phyloP scores from a whole-genome alignment of 2,329 filamentous ascomycete genomes.

The Paecilomyces dactylethromorphus region DNA sequence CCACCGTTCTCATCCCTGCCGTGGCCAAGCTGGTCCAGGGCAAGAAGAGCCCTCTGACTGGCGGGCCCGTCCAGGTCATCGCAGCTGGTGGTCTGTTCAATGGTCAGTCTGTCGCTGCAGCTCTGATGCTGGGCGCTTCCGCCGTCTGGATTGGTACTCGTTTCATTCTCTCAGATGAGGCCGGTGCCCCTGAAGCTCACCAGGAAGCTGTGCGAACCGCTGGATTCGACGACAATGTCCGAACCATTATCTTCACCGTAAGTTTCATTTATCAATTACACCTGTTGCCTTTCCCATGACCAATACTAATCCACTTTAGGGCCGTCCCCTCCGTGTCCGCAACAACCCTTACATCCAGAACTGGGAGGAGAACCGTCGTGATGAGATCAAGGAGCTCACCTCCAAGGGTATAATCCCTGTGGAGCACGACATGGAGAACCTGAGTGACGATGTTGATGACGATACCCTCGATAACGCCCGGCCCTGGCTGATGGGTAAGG shows the following conservation, averaged over 20 bases:
- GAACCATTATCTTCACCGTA: constrained; percentile 93
- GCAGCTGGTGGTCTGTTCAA: constrained; percentile 93
- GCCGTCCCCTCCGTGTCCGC: constrained; percentile 85
- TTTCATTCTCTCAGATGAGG: constrained; percentile 91
- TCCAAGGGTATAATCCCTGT: constrained; percentile 86
- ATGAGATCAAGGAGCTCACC: constrained; percentile 90
- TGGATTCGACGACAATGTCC: constrained; percentile 89
- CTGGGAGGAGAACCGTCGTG: constrained; percentile 87
- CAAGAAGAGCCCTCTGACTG: constrained; percentile 79
- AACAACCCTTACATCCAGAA: constrained; percentile 90
- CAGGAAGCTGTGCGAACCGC: constrained; percentile 92
- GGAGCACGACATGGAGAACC: constrained; percentile 85
- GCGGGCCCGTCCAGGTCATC: constrained; percentile 80
- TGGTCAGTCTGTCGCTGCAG: constrained; percentile 80
- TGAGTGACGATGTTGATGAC: constrained; percentile 66
- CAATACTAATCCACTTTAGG: constrained; percentile 35
- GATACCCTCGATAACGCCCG: constrained; percentile 87
- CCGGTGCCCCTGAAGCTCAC: constrained; percentile 85
- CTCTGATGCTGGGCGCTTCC: constrained; percentile 85
- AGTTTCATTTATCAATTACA: constrained; percentile 5
- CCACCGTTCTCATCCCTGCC: constrained; percentile 83
- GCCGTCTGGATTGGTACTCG: constrained; percentile 96
- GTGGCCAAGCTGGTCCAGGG: constrained; percentile 76
- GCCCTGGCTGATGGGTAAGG: constrained; percentile 95
- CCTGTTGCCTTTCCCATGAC: not conserved